Base-by-base conservation (phyloP, 129 eudicot genomes). In the Saussurea involucrata region DNA sequence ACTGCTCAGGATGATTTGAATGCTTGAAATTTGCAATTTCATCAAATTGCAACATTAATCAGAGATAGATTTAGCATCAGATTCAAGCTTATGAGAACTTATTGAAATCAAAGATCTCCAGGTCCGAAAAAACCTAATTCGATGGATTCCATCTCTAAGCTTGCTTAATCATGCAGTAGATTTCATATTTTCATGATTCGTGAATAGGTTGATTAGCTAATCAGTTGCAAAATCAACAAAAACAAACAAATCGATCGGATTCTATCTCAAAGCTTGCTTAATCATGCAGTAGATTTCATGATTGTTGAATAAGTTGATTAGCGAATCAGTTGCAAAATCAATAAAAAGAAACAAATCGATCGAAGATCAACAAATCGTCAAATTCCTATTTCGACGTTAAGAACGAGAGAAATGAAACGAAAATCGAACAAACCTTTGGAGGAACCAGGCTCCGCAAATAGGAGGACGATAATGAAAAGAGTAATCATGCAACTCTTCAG, bases 341-440 rank as follows among this genome's bases (percentile, higher is more conserved):
- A 49, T 17, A 49, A 49, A 49, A 49, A 13, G 21, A 49, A 49
- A 49, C 6, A 29, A 25, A 63, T n/a, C n/a, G n/a, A 76, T 0
- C 73, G 13, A 44, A 22, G 36, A 58, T 60, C 13, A 58, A 31
- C 55, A 18, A 22, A 34, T 7, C 60, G 6, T 49, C 60, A 49
- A 15, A 49, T 49, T 49, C 60, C 60, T 49, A 49, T 49, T 53
- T 53, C 61, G 18, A 53, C 31, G 70, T 68, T 12, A 68, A 40
- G 55, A 17, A 66, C 12, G 42, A 72, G 68, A 72, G 68, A 31
- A 5, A 17, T 1, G 17, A 9, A 72, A 21, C 4, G 13, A 60
- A 20, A 32, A 79, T 32, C 6, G 3, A 44, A 65, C 74, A 5
- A 72, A 79, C 90, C 87, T 86, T 79, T 65, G 61, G 86, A 71